Evolutionary conservation across 805 yeast species (phyloP), one percentile per base, ranked within the genome.

Genomic region (Wickerhamomyces alni): DNA sequence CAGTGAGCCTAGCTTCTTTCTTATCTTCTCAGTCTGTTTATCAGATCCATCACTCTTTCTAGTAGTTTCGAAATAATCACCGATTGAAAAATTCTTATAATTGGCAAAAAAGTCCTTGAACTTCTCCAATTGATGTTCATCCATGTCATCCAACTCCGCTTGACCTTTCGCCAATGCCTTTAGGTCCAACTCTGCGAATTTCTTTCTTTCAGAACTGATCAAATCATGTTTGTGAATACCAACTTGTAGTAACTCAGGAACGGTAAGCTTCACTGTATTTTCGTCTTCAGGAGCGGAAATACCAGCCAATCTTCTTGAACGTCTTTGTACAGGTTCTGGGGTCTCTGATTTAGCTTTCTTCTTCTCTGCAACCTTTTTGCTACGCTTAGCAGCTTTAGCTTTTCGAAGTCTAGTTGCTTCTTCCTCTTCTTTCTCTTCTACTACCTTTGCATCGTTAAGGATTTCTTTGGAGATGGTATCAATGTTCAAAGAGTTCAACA

Each of bases 301-400:
- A 2, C 96, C 96, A 4, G 87, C 86, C 18, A 89, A 54, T 47
- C 97, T 68, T 36, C 87, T 69, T 0, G 96, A 87, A 44, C 88
- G 71, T 36, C n/a, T 48, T 48, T 38, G 52, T 13, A 15, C 9
- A 51, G 46, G 53, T 41, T 30, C 19, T 29, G 13, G 34, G 9
- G 24, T 21, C 9, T 21, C 24, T 9, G 6, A 17, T 9, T 11
- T 9, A 8, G 29, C 15, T 28, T 28, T 28, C 31, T 16, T 28
- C 40, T n/a, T n/a, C n/a, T n/a, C n/a, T n/a, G n/a, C n/a, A n/a
- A 48, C 54, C 28, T 51, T 51, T 22, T 53, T 53, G 25, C 49
- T 38, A 18, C 39, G 48, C 27, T 50, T 43, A 11, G 37, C 38
- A 19, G 54, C 33, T 21, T 32, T 50, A 21, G 24, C 24, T 6